Evolutionary conservation across 140 eudicot genomes (phyloP), one percentile per base, ranked within the genome.

Genomic region (Erigeron philadelphicus): DNA sequence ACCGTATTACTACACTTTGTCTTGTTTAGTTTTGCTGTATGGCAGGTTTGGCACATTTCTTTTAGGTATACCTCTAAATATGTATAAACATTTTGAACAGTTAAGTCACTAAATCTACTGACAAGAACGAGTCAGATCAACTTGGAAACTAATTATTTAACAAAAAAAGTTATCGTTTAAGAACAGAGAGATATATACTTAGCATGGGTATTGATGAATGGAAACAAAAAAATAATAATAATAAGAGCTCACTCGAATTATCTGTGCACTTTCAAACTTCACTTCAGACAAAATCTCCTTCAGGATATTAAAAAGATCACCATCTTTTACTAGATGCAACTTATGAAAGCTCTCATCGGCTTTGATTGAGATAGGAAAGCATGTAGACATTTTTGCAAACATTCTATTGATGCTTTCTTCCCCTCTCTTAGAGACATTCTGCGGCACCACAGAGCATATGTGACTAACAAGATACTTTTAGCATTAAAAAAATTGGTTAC

Each of bases 331-430:
- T 71, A 46, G 40, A 61, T 87, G 79, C 67, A 89, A 81, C 69
- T 75, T 83, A 72, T 48, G 70, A 75, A 94, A 94, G 62, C 82
- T 83, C 63, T 87, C 90, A 75, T 84, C 84, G 55, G 90, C 95
- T 77, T 85, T 85, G 47, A 75, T 72, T 70, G 90, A 82, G 75
- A 79, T 79, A 44, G 90, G 88, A 77, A 90, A 94, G 84, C 77
- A 84, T 70, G 88, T 71, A 8, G 99, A 82, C 94, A 94, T 87
- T 70, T 83, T 90, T 48, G 68, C 75, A 46, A 87, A 49, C 68
- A 81, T 57, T 52, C 71, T 75, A 63, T 68, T 78, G 23, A 83
- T 54, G 73, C 75, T 75, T 75, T 62, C 81, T 79, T 81, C 77
- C 61, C 72, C 76, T 72, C 59, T 85, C 76, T 67, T 87, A 16